Percentiles rank a stretch among this genome's conserved stretches.
Evolutionary conservation across 305 asterid species (phyloP).

Genomic region (Fraxinus velutina): DNA sequence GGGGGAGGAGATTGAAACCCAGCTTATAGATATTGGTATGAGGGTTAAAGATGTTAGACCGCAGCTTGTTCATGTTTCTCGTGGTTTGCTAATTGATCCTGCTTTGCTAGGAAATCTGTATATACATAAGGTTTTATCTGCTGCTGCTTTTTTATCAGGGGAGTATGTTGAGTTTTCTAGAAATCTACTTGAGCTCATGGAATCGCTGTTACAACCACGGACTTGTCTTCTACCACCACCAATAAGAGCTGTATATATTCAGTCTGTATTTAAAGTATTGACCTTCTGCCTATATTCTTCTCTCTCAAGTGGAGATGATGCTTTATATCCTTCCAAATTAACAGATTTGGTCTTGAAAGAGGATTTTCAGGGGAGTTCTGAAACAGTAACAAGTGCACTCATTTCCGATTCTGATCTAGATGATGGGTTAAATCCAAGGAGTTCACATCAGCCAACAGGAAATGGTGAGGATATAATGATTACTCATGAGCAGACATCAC

Average conservation of each 20-base stretch:
- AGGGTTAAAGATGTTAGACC: slow-evolving; percentile 92
- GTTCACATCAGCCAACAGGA: slow-evolving; percentile 20
- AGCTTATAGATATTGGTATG: slow-evolving; percentile 86
- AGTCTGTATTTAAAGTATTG: slow-evolving; percentile 77
- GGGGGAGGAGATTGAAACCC: slow-evolving; percentile 73
- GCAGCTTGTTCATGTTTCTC: slow-evolving; percentile 76
- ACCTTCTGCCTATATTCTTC: slow-evolving; percentile 54
- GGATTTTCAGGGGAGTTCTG: slow-evolving; percentile 36
- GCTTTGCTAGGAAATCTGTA: slow-evolving; percentile 81
- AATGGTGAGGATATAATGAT: slow-evolving; percentile 27
- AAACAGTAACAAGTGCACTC: slow-evolving; percentile 27
- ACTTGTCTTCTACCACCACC: slow-evolving; percentile 69
- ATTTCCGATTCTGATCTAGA: slow-evolving; percentile 46
- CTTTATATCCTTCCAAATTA: slow-evolving; percentile 31
- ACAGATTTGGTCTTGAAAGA: slow-evolving; percentile 28
- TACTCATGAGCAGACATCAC: slow-evolving; percentile 29
- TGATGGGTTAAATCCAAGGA: slow-evolving; percentile 31
- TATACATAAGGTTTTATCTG: slow-evolving; percentile 65
- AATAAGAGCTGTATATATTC: slow-evolving; percentile 76
- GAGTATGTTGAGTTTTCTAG: slow-evolving; percentile 82
- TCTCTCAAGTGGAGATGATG: slow-evolving; percentile 43
- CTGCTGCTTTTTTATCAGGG: slow-evolving; percentile 89
- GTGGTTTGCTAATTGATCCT: slow-evolving; percentile 87
- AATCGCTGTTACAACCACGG: slow-evolving; percentile 84
- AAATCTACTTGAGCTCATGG: slow-evolving; percentile 80